Conservation (phyloP, 2,329 filamentous ascomycete genomes). For the Didymellaceae sp. region DNA sequence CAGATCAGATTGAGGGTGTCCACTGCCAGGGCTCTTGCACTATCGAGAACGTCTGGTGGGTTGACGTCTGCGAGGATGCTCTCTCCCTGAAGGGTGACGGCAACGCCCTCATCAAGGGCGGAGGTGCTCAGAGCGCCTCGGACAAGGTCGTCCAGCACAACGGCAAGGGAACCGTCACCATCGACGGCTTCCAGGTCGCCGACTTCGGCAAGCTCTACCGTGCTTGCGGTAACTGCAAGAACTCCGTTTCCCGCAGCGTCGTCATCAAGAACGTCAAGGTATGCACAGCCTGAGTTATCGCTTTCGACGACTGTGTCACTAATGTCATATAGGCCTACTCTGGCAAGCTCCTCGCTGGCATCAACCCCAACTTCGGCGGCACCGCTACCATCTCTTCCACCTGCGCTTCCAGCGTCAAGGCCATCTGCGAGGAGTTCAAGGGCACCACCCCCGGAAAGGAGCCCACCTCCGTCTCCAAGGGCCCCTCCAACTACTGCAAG, state of each 20-base stretch:
- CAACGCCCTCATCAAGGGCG: slow-evolving; percentile 49
- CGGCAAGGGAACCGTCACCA: slow-evolving; percentile 49
- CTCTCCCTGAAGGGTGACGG: slow-evolving; percentile 47
- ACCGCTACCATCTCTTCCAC: slow-evolving; percentile 54
- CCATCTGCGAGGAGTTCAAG: slow-evolving; percentile 46
- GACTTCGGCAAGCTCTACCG: slow-evolving; percentile 56
- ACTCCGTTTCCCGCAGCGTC: slow-evolving; percentile 53
- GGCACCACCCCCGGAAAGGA: slow-evolving; percentile 39
- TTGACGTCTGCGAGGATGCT: slow-evolving; percentile 52
- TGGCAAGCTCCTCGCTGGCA: slow-evolving; percentile 55
- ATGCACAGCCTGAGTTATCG: slow-evolving; percentile 42
- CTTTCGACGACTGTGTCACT: slow-evolving; percentile 1
- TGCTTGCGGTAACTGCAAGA: slow-evolving; percentile 58
- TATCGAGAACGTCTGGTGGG: slow-evolving; percentile 56
- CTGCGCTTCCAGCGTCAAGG: slow-evolving; percentile 39
- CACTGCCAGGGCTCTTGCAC: slow-evolving; percentile 60
- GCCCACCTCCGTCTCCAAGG: slow-evolving; percentile 39
- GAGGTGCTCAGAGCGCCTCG: slow-evolving; percentile 47
- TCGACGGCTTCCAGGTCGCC: slow-evolving; percentile 44
- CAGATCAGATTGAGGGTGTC: slow-evolving; percentile 57
- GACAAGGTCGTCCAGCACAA: slow-evolving; percentile 54
- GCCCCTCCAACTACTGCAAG: slow-evolving; percentile 38
- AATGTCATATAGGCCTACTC: slow-evolving; percentile 36
- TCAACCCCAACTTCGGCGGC: slow-evolving; percentile 61
- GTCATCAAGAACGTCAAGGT: slow-evolving; percentile 54